Percentiles rank a stretch among this genome's conserved stretches.
Conservation (phyloP, 2,329 filamentous ascomycete species). For the Aureobasidium sp. region DNA sequence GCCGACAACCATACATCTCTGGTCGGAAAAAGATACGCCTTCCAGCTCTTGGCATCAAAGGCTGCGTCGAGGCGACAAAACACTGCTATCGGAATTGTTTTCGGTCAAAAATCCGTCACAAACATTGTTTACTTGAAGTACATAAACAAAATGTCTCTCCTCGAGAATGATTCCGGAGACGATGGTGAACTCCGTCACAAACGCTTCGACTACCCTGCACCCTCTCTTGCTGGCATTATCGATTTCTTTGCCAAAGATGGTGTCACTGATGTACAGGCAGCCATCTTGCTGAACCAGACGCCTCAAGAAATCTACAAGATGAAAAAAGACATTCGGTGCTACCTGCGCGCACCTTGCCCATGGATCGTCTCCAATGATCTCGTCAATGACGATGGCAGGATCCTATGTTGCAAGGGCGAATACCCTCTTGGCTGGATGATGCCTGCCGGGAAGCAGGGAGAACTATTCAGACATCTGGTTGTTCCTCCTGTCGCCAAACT, state of each 20-base stretch:
- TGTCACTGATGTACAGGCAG: background rate
- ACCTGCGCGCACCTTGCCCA: background rate
- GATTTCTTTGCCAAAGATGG: background rate
- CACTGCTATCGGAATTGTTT: background rate
- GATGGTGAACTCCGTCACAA: constrained; percentile 3
- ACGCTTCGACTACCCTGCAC: background rate
- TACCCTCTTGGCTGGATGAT: background rate
- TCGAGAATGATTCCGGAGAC: background rate
- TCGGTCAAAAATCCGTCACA: background rate
- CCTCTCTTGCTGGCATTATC: background rate
- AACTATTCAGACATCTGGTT: background rate
- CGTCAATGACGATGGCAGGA: background rate
- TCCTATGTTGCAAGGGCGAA: background rate
- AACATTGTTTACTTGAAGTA: background rate
- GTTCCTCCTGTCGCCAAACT: background rate
- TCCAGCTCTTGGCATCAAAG: background rate
- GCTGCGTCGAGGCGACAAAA: background rate
- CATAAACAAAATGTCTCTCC: background rate
- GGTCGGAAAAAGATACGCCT: background rate
- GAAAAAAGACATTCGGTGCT: background rate
- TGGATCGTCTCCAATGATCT: background rate
- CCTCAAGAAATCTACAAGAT: background rate
- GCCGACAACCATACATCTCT: background rate
- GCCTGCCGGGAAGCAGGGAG: background rate
- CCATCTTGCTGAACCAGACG: background rate